Evolutionary conservation across 2,329 filamentous ascomycete genomes (phyloP).

Genomic region (Decorospora gaudefroyi): DNA sequence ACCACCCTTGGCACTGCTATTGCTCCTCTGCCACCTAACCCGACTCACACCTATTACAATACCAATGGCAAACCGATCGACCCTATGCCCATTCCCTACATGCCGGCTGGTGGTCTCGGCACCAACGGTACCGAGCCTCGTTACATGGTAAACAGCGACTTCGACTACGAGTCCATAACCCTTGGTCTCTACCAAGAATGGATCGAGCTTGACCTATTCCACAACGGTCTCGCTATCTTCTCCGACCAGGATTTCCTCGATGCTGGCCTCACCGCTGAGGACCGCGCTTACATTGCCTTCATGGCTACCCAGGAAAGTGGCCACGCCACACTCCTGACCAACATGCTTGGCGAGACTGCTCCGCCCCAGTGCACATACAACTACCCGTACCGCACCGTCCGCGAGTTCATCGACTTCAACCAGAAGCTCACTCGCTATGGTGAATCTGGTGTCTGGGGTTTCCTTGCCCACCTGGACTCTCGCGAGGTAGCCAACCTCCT

Average conservation of each 20-base stretch:
- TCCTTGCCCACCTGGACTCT: conserved; percentile 75
- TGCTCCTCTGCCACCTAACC: conserved; percentile 60
- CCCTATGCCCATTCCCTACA: conserved; percentile 72
- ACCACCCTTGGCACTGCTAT: conserved; percentile 63
- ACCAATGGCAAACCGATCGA: conserved; percentile 70
- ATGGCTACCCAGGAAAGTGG: conserved; percentile 79
- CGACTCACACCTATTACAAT: conserved; percentile 70
- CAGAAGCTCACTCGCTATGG: conserved; percentile 84
- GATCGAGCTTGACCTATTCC: conserved; percentile 83
- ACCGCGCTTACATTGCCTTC: conserved; percentile 71
- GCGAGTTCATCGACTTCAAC: conserved; percentile 80
- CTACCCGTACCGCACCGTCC: conserved; percentile 75
- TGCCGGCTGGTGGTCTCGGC: conserved; percentile 70
- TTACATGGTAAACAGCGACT: conserved; percentile 78
- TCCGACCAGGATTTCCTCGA: conserved; percentile 69
- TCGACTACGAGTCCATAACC: conserved; percentile 78
- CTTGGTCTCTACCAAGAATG: conserved; percentile 80
- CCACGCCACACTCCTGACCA: conserved; percentile 75
- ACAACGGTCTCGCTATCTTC: conserved; percentile 72
- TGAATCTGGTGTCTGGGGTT: conserved; percentile 79
- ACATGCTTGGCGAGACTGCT: conserved; percentile 73
- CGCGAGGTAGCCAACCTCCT: conserved; percentile 74
- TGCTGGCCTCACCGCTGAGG: conserved; percentile 69
- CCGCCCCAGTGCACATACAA: conserved; percentile 79
- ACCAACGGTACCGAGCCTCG: conserved; percentile 77